Evolutionary conservation across 768 basidiomycete genomes (phyloP).

Genomic region (Boletus huronensis): DNA sequence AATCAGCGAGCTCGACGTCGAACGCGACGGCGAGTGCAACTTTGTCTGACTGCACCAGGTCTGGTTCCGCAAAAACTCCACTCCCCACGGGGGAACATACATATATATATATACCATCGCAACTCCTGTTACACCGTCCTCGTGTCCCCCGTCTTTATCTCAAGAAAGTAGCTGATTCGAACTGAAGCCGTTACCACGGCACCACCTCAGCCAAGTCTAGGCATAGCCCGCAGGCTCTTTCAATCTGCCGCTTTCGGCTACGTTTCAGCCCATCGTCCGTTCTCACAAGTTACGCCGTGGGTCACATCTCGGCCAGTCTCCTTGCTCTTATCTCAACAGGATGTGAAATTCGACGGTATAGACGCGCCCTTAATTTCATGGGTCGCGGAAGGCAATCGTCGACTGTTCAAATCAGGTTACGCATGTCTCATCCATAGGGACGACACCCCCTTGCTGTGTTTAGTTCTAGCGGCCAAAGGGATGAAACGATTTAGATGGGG

Average conservation of each 20-base stretch:
- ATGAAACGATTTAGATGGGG: not conserved
- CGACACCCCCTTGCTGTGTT: not conserved
- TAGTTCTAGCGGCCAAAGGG: conserved; percentile 1
- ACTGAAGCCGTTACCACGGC: not conserved
- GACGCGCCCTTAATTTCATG: conserved; percentile 1
- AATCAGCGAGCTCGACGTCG: conserved; percentile 2
- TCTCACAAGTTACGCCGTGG: conserved; percentile 7
- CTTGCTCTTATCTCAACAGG: conserved; percentile 7
- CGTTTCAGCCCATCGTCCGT: conserved; percentile 5
- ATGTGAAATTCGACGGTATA: not conserved
- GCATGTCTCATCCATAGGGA: not conserved
- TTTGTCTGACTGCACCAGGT: not conserved
- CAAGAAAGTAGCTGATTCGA: not conserved
- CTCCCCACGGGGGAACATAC: not conserved
- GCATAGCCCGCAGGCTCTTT: conserved; percentile 11
- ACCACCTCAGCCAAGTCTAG: conserved; percentile 1
- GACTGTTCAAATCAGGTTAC: conserved; percentile 4
- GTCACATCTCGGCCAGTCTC: no score
- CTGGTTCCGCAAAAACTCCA: not conserved
- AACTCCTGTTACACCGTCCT: not conserved
- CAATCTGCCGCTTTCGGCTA: conserved; percentile 20
- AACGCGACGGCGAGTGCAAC: not conserved
- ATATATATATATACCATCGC: not conserved
- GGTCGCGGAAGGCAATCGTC: conserved; percentile 3
- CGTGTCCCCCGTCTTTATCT: conserved; percentile 1